Conservation (phyloP, 2,329 filamentous ascomycete species). For the Coniochaeta hoffmannii region DNA sequence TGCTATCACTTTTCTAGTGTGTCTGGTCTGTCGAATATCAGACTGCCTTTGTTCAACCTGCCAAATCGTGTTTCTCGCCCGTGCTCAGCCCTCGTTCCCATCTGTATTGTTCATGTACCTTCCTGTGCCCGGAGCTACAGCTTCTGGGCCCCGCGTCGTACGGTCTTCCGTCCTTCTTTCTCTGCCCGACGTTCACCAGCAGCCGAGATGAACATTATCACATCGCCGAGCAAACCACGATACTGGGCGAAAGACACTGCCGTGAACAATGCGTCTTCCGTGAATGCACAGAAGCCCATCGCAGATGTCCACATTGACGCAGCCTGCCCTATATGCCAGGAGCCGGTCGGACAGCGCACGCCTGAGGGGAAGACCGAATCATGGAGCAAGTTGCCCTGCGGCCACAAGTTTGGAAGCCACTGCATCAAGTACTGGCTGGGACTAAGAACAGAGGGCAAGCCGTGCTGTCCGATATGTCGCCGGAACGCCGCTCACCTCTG, state of each 20-base stretch:
- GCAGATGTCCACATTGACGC: not conserved
- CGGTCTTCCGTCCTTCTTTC: not conserved
- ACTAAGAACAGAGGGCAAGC: constrained; percentile 24
- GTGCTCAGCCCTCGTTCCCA: not conserved
- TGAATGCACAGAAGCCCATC: not conserved
- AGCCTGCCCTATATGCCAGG: constrained; percentile 35
- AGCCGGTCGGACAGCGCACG: constrained; percentile 27
- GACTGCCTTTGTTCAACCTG: not conserved
- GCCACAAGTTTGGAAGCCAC: constrained; percentile 33
- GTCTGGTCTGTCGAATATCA: not conserved
- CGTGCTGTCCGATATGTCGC: constrained; percentile 34
- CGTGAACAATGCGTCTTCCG: not conserved
- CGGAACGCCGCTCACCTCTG: constrained; percentile 20
- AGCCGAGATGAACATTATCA: not conserved
- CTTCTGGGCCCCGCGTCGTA: not conserved
- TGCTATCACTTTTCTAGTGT: no score
- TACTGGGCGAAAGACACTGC: not conserved
- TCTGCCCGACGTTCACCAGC: not conserved
- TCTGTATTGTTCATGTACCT: not conserved
- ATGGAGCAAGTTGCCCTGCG: constrained; percentile 33
- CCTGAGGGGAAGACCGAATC: constrained; percentile 29
- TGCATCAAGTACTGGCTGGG: constrained; percentile 36
- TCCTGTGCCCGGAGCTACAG: not conserved
- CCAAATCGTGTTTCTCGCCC: not conserved
- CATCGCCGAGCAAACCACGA: not conserved